phyloP scores from a whole-genome alignment of 768 basidiomycete genomes.

The Lactarius tabidus region DNA sequence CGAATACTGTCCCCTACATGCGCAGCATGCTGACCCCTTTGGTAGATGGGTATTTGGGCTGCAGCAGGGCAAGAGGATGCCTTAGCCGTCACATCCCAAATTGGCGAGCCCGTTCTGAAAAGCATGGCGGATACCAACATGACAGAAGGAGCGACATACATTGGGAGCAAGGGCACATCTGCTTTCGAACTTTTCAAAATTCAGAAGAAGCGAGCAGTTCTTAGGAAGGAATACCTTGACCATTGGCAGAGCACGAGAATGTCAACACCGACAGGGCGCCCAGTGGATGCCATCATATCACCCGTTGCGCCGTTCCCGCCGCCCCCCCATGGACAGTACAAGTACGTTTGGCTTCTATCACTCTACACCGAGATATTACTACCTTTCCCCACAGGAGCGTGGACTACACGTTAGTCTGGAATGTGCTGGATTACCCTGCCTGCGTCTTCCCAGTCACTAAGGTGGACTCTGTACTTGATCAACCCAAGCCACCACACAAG shows the following conservation, averaged over 20 bases:
- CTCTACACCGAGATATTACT: not conserved
- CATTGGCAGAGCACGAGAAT: constrained; percentile 45
- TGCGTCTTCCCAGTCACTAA: constrained; percentile 46
- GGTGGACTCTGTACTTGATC: constrained; percentile 43
- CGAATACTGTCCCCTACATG: not conserved
- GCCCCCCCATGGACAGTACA: constrained; percentile 43
- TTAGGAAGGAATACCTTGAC: constrained; percentile 45
- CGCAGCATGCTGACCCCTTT: not conserved
- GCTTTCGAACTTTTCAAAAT: constrained; percentile 44
- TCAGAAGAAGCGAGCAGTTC: constrained; percentile 38
- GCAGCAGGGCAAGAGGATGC: constrained; percentile 21
- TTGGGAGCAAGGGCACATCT: constrained; percentile 10
- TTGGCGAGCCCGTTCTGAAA: constrained; percentile 23
- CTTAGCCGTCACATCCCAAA: constrained; percentile 12
- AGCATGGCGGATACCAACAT: constrained; percentile 11
- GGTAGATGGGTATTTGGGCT: constrained; percentile 19
- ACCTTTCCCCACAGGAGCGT: constrained; percentile 32
- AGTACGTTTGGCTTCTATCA: constrained; percentile 30
- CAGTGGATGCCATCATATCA: constrained; percentile 50
- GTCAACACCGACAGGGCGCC: constrained; percentile 45
- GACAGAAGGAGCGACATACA: not conserved
- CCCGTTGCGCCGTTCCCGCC: constrained; percentile 43
- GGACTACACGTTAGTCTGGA: constrained; percentile 46
- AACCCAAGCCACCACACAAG: constrained; percentile 33
- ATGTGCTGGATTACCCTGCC: constrained; percentile 44